phyloP scores from a whole-genome alignment of 129 eudicot species.

The Artemisia argyi region DNA sequence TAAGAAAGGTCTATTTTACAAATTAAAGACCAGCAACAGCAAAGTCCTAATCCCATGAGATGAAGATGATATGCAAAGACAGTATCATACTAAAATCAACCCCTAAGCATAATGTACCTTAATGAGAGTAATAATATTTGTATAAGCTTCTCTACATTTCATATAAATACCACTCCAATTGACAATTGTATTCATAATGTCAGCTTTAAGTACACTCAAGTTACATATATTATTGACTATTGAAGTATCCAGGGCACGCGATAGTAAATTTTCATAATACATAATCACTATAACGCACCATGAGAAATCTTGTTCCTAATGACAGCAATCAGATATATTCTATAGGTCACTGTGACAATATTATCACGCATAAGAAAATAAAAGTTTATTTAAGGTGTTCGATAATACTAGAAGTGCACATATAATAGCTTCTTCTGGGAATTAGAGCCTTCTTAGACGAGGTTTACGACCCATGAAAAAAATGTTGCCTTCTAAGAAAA shows the following conservation, averaged over 20 bases:
- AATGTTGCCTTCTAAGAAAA: conserved; percentile 7
- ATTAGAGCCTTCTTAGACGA: conserved; percentile 4
- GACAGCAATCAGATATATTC: no score
- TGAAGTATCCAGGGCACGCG: no score
- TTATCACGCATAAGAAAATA: not conserved
- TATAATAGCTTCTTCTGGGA: not conserved
- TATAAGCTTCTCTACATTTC: conserved; percentile 9
- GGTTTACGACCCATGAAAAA: not conserved
- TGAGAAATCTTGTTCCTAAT: no score
- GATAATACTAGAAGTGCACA: conserved; percentile 2
- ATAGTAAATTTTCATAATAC: no score
- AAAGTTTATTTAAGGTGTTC: conserved; percentile 2
- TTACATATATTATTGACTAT: not conserved
- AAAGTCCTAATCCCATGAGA: conserved; percentile 1
- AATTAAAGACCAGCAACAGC: not conserved
- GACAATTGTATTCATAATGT: not conserved
- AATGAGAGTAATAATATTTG: conserved; percentile 9
- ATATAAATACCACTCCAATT: not conserved
- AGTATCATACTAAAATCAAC: conserved; percentile 18
- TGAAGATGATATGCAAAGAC: conserved; percentile 13
- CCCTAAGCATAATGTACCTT: conserved; percentile 1
- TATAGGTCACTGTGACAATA: no score
- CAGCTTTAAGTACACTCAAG: not conserved
- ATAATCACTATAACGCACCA: no score
- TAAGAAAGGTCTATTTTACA: conserved; percentile 21